These are phyloP conservation scores for Aspergillus sp. DNA, from an alignment of 2,329 filamentous ascomycete genomes.

Conservation along the genomic window DNA sequence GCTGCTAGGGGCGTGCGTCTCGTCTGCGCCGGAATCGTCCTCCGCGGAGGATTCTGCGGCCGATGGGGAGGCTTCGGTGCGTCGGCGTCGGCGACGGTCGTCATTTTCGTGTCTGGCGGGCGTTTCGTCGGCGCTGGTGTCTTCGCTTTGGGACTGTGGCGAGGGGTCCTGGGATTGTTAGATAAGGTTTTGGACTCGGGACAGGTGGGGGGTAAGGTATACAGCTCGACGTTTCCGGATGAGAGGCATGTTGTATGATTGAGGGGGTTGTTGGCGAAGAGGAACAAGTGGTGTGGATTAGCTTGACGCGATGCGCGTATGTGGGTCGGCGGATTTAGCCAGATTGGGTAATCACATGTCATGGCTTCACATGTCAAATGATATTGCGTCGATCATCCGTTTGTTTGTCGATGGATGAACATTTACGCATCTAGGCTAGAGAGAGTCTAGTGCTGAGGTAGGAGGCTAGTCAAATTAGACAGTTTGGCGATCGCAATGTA, in stretches of 20 bases:
- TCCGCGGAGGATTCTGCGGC: slow-evolving; percentile 3
- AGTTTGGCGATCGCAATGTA: background rate
- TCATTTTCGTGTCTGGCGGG: background rate
- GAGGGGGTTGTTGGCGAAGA: background rate
- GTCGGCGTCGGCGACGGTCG: slow-evolving; percentile 14
- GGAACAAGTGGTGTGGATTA: background rate
- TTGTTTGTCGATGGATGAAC: background rate
- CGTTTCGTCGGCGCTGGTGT: background rate
- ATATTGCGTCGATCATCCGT: background rate
- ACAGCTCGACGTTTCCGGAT: slow-evolving; percentile 31
- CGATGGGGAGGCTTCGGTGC: slow-evolving; percentile 8
- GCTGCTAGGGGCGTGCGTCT: slow-evolving; percentile 25
- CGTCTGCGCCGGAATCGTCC: slow-evolving; percentile 15
- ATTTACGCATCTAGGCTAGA: background rate
- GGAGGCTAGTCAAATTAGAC: background rate
- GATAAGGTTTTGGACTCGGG: background rate
- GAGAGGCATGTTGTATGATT: slow-evolving; percentile 22
- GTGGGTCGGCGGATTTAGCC: slow-evolving; percentile 13
- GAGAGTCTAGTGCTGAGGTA: background rate
- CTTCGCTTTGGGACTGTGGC: slow-evolving; percentile 4
- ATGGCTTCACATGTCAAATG: slow-evolving; percentile 5
- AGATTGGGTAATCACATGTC: slow-evolving; percentile 10
- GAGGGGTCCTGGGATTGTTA: slow-evolving; percentile 1
- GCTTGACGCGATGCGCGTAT: slow-evolving; percentile 15
- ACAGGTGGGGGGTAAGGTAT: slow-evolving; percentile 4